These are phyloP conservation scores for Fusarium irregulare DNA, from an alignment of 2,329 filamentous ascomycete species.

Conservation along the genomic window DNA sequence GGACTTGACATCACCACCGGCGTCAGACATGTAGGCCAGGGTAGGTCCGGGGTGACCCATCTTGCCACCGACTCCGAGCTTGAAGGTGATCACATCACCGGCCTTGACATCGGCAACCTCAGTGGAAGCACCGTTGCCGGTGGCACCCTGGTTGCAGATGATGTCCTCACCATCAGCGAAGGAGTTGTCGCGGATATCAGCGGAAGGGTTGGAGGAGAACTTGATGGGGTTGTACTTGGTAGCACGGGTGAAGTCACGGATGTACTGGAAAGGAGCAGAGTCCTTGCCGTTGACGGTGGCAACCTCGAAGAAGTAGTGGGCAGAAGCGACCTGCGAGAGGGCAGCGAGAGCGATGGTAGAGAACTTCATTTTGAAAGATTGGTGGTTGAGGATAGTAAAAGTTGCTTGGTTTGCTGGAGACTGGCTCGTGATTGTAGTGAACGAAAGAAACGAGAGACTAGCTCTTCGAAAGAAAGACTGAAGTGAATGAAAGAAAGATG, in stretches of 20 bases:
- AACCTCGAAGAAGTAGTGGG: slow-evolving; percentile 25
- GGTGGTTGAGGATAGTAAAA: slow-evolving; percentile 17
- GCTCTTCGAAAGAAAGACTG: slow-evolving; percentile 34
- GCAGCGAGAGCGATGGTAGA: slow-evolving; percentile 18
- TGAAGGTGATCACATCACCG: slow-evolving; percentile 26
- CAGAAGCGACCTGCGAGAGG: slow-evolving; percentile 25
- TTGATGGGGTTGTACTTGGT: slow-evolving; percentile 32
- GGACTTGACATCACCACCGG: slow-evolving; percentile 16
- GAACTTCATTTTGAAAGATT: slow-evolving; percentile 29
- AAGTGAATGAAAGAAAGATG: slow-evolving; percentile 33
- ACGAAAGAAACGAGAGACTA: slow-evolving; percentile 33
- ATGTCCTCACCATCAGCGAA: slow-evolving; percentile 24
- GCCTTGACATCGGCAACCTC: slow-evolving; percentile 25
- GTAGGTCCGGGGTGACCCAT: slow-evolving; percentile 25
- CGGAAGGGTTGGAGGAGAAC: slow-evolving; percentile 28
- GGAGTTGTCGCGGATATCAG: slow-evolving; percentile 25
- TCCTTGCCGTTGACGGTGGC: slow-evolving; percentile 15
- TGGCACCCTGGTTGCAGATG: slow-evolving; percentile 24
- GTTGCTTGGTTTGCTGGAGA: slow-evolving; percentile 27
- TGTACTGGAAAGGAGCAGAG: slow-evolving; percentile 23
- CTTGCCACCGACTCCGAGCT: slow-evolving; percentile 19
- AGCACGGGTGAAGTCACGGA: slow-evolving; percentile 27
- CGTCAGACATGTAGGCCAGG: slow-evolving; percentile 25
- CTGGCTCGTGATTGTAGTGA: slow-evolving; percentile 26
- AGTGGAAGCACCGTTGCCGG: not conserved